A percentile compares a stretch with the other conserved stretches of the same genome.
Evolutionary conservation across 2,329 filamentous ascomycete genomes (phyloP).

Genomic region (Tolypocladium album): DNA sequence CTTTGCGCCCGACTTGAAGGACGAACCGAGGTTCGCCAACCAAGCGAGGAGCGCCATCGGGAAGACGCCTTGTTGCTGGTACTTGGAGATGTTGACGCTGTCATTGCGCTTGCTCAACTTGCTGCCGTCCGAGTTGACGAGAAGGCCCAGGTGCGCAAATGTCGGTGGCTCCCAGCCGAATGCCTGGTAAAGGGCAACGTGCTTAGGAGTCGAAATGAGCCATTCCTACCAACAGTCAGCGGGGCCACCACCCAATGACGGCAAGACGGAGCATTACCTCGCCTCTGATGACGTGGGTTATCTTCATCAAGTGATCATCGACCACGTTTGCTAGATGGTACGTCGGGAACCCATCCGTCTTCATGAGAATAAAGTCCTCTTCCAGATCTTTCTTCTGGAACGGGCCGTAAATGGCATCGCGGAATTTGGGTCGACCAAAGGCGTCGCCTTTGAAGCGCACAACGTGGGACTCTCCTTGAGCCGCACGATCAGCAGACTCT

Average conservation of each 20-base stretch:
- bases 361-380: conserved; percentile 84
- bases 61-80: conserved; percentile 33
- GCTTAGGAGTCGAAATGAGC: conserved; percentile 83
- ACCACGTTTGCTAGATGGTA: conserved; percentile 97
- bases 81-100: conserved; percentile 38
- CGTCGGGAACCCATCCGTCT: conserved; percentile 84
- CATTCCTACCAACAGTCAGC: conserved; percentile 54
- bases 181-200: conserved; percentile 60
- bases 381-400: conserved; percentile 44
- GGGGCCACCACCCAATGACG: conserved; percentile 1
- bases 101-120: conserved; percentile 80
- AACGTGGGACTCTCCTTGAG: conserved; percentile 59
- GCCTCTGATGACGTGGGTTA: conserved; percentile 90
- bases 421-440: conserved; percentile 48
- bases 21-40: conserved; percentile 55
- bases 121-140: conserved; percentile 56
- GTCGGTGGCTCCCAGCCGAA: conserved; percentile 62
- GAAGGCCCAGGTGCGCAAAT: conserved; percentile 74
- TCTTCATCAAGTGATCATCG: conserved; percentile 89
- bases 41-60: conserved; percentile 60
- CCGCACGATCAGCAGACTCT: conserved; percentile 61
- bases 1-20: conserved; percentile 14
- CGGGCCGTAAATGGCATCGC: conserved; percentile 70
- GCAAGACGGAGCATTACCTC: conserved; percentile 37
- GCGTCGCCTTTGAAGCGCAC: conserved; percentile 60